Base-by-base conservation (phyloP, 345 rosid genomes). In the Pseudoturritis turrita region DNA sequence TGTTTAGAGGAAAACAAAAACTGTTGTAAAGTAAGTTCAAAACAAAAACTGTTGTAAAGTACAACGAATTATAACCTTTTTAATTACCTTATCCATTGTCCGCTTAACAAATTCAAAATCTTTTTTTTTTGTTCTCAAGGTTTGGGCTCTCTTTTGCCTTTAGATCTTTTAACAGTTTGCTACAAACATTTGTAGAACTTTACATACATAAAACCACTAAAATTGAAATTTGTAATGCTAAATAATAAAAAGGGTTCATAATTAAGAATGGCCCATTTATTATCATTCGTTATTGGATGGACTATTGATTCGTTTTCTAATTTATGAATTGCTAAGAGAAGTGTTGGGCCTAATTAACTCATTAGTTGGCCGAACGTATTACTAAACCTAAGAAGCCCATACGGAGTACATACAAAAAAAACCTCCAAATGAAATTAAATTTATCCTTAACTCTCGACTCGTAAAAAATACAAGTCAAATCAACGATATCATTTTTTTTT, bases 101-200 rank as follows among this genome's bases (percentile, higher is more conserved):
- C 51, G 41, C 74, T 37, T 37, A 60, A 60, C 60, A 26, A 26
- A 41, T 49, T 60, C 40, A 60, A 70, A 56, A 36, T 1, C 26
- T 15, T 10, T 25, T 10, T 35, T 35, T 29, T 3, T 15, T 35
- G 14, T n/a, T 26, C 12, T 47, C 41, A 49, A 19, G 41, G 9
- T 17, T 36, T 14, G 73, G 58, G 49, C 6, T 49, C 41, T 60
- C 43, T 60, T 71, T 70, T 18, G 50, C 61, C 65, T 69, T 56
- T 57, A 25, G 7, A 37, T 26, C 23, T 60, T 70, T 36, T 28
- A 55, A 68, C 53, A 53, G 41, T 67, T 67, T 51, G 71, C 29
- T 54, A 54, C 33, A 45, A 68, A 31, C 44, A 54, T 22, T 53
- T 68, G 3, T 31, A 29, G 17, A 21, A 10, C 65, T 71, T 61